Conservation (phyloP, 805 yeast species). For the Priceomyces haplophilus region DNA sequence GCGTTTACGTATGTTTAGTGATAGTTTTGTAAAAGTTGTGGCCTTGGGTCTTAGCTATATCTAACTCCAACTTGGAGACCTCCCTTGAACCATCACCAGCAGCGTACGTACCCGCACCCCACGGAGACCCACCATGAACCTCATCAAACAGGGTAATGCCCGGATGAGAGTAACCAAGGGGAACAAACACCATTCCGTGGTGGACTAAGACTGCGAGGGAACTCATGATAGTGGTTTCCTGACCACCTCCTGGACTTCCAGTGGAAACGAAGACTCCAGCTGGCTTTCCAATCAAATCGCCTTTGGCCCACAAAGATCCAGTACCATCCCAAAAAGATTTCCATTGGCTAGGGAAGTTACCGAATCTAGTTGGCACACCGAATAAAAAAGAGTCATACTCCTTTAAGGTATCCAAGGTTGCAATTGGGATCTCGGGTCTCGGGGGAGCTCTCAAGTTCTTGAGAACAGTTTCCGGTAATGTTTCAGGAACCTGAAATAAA, state of each 20-base stretch:
- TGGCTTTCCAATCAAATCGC: slow-evolving; percentile 67
- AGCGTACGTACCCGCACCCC: slow-evolving; percentile 82
- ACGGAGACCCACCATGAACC: slow-evolving; percentile 76
- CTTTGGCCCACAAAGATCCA: slow-evolving; percentile 72
- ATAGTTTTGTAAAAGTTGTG: slow-evolving; percentile 37
- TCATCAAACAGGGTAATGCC: slow-evolving; percentile 53
- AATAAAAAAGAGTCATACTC: slow-evolving; percentile 73
- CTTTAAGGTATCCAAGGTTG: slow-evolving; percentile 52
- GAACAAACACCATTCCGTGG: slow-evolving; percentile 77
- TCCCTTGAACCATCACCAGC: slow-evolving; percentile 68
- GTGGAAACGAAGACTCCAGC: slow-evolving; percentile 74
- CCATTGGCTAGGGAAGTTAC: slow-evolving; percentile 76
- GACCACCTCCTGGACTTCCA: slow-evolving; percentile 77
- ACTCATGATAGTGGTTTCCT: slow-evolving; percentile 63
- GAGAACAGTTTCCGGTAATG: slow-evolving; percentile 17
- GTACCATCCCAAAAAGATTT: slow-evolving; percentile 76
- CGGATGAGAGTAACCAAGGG: slow-evolving; percentile 66
- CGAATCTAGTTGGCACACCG: slow-evolving; percentile 81
- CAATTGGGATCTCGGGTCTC: slow-evolving; percentile 47
- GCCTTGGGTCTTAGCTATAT: slow-evolving; percentile 66
- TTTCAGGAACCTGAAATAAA: slow-evolving; percentile 48
- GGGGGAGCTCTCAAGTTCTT: slow-evolving; percentile 17
- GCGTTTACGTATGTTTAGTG: slow-evolving; percentile 2
- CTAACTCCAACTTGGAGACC: slow-evolving; percentile 59
- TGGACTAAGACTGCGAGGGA: slow-evolving; percentile 63